These are phyloP conservation scores for Ganoderma leucocontextum DNA, from an alignment of 1,284 basidiomycete genomes.

Conservation along the genomic window DNA sequence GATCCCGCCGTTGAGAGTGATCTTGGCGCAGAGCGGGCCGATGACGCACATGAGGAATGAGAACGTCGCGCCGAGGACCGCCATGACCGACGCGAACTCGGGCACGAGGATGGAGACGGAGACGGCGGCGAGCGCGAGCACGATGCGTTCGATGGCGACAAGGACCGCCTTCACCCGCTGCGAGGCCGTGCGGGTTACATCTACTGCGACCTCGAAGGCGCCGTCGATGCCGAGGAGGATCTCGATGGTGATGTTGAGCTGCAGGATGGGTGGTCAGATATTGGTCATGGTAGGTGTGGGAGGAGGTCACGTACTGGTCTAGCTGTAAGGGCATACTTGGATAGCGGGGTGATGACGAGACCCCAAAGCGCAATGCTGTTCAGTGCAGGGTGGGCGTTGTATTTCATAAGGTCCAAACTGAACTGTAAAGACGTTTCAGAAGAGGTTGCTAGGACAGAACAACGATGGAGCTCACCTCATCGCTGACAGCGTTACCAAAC, in stretches of 20 bases:
- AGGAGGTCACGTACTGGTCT: slow-evolving; percentile 72
- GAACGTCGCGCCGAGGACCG: slow-evolving; percentile 88
- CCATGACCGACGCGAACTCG: slow-evolving; percentile 90
- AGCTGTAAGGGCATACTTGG: slow-evolving; percentile 89
- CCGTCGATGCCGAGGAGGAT: slow-evolving; percentile 74
- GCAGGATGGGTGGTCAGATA: not conserved
- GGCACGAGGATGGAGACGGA: slow-evolving; percentile 82
- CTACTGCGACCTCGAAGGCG: slow-evolving; percentile 8
- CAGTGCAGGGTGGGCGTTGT: slow-evolving; percentile 75
- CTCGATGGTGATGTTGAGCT: slow-evolving; percentile 85
- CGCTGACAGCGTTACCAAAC: slow-evolving; percentile 86
- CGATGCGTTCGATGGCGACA: slow-evolving; percentile 65
- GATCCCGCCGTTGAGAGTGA: slow-evolving; percentile 58
- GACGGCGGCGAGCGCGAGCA: slow-evolving; percentile 69
- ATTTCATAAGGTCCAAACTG: slow-evolving; percentile 84
- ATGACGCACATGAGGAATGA: slow-evolving; percentile 88
- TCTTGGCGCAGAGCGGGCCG: slow-evolving; percentile 75
- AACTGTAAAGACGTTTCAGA: slow-evolving; percentile 58
- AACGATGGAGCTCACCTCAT: slow-evolving; percentile 66
- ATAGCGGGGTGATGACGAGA: slow-evolving; percentile 88
- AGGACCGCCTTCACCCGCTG: slow-evolving; percentile 53
- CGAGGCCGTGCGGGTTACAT: slow-evolving; percentile 10
- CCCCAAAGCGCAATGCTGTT: slow-evolving; percentile 89
- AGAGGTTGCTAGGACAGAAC: not conserved
- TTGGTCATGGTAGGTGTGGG: not conserved